Percentiles rank a stretch among this genome's conserved stretches.
These are phyloP conservation scores for Verticillium albo-atrum DNA, from an alignment of 2,329 filamentous ascomycete species.

Conservation along the genomic window DNA sequence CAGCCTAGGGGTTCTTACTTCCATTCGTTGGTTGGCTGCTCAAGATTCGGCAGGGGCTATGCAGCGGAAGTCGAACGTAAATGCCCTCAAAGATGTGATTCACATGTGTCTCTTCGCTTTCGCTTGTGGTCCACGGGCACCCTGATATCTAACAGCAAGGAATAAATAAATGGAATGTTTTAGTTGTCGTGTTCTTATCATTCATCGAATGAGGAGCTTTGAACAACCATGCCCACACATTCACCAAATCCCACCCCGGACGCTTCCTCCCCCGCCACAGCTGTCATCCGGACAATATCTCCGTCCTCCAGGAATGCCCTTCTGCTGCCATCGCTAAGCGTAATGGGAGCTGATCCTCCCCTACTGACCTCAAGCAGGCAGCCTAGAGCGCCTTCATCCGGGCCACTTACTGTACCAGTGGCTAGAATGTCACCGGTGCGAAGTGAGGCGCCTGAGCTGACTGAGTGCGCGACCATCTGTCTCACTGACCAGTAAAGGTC, in stretches of 20 bases:
- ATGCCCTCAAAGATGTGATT: no score
- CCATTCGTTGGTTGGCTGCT: no score
- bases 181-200: no score
- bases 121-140: no score
- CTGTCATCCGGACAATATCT: conserved; percentile 31
- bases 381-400: conserved; percentile 25
- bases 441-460: conserved; percentile 29
- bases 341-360: conserved; percentile 25
- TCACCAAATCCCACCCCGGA: conserved; percentile 36
- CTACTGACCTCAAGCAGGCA: conserved; percentile 35
- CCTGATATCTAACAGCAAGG: no score
- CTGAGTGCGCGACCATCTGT: conserved; percentile 30
- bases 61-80: no score
- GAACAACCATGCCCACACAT: conserved; percentile 20
- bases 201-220: conserved; percentile 1
- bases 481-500: conserved; percentile 34
- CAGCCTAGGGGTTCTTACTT: no score
- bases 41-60: no score
- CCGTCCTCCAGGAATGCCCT: conserved; percentile 33
- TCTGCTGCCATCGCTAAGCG: conserved; percentile 21
- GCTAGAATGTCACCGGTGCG: conserved; percentile 35
- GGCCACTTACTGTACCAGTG: conserved; percentile 35
- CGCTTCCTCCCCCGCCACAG: conserved; percentile 32
- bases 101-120: no score
- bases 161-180: no score